phyloP scores from a whole-genome alignment of 805 yeast genomes.

The Pichia exigua region DNA sequence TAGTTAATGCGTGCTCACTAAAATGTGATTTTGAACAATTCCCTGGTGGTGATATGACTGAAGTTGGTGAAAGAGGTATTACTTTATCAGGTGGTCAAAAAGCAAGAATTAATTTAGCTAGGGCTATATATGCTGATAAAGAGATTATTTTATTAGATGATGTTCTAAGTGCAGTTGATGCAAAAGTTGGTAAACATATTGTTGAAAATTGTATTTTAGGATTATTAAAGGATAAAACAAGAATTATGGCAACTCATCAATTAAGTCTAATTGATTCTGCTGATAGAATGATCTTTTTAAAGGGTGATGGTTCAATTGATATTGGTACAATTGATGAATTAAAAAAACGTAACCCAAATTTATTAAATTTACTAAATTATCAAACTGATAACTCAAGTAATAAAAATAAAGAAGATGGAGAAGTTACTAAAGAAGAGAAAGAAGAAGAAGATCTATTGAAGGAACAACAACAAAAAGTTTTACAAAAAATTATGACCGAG shows the following conservation, averaged over 20 bases:
- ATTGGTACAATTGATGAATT: constrained; percentile 57
- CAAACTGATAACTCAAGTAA: constrained; percentile 12
- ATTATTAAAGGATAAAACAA: constrained; percentile 47
- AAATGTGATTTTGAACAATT: constrained; percentile 55
- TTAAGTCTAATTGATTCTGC: constrained; percentile 62
- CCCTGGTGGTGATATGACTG: constrained; percentile 70
- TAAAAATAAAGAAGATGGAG: constrained; percentile 13
- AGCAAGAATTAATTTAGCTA: constrained; percentile 63
- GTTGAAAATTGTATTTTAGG: constrained; percentile 57
- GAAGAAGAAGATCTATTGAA: constrained; percentile 12
- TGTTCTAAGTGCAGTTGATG: constrained; percentile 63
- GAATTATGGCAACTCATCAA: constrained; percentile 81
- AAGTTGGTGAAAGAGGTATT: constrained; percentile 81
- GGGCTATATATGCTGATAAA: constrained; percentile 58
- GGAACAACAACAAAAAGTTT: constrained; percentile 8
- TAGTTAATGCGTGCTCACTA: constrained; percentile 61
- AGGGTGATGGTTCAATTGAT: constrained; percentile 54
- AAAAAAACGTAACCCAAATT: constrained; percentile 29
- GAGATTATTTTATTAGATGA: constrained; percentile 59
- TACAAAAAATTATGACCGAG: neutral
- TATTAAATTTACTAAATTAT: constrained; percentile 33
- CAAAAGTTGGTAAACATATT: constrained; percentile 55
- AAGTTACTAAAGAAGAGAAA: constrained; percentile 12
- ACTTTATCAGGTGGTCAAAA: constrained; percentile 88
- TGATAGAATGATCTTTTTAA: constrained; percentile 59